Evolutionary conservation across 2,329 filamentous ascomycete species (phyloP), one percentile per base, ranked within the genome.

Genomic region (Colletotrichum horii): DNA sequence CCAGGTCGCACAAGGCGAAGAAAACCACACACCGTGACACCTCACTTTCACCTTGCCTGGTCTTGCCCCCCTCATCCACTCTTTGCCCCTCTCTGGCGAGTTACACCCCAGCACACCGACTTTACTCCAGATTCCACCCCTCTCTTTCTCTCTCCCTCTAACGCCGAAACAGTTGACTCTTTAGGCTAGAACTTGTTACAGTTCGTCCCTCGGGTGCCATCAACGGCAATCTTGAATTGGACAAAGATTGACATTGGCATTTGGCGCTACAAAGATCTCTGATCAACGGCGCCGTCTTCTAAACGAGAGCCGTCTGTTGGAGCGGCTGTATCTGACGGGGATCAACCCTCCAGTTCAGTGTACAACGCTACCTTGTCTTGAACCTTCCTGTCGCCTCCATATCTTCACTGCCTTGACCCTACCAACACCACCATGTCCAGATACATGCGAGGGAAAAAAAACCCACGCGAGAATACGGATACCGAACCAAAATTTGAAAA

Each of bases 321-420:
- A 74, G 72, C 68, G 72, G 72, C 62, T 75, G 56, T 60, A 60
- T 58, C 61, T 32, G 62, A 71, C 38, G 62, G 48, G 36, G 67
- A 38, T 61, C 36, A 71, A 61, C 67, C 38, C 60, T 66, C 61
- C 28, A 65, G 6, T n/a, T 12, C 38, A 14, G 48, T 43, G 19
- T 48, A 38, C 60, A 60, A 48, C 34, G 12, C 24, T 60, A 61
- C 66, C 30, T 30, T 32, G 60, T 61, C 58, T 52, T 70, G 16
- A 38, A 43, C 15, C 62, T 43, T 74, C 60, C 36, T 43, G 28
- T 32, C 48, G 24, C 43, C 12, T 32, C 28, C 22, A n/a, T 58
- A 34, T 32, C 48, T 60, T 34, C 34, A 8, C 58, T 43, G 14
- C 66, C n/a, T 28, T 66, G n/a, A 58, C 34, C 32, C 62, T 66